phyloP scores from a whole-genome alignment of 768 basidiomycete species.

The Plicaturopsis crispa region DNA sequence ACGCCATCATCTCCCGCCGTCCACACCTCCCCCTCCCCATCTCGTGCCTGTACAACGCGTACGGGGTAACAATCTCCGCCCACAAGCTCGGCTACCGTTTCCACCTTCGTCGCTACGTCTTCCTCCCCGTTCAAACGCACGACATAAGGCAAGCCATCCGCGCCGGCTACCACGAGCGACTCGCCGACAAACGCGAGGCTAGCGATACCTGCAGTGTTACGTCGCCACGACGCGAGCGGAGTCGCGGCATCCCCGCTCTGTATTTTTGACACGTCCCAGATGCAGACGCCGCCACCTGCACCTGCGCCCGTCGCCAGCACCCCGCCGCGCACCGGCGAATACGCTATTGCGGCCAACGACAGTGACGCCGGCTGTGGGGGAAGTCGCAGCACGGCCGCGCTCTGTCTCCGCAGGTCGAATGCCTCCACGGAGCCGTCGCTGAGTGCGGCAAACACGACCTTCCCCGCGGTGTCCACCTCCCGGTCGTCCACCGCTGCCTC shows the following conservation, averaged over 20 bases:
- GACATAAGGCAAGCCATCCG: conserved; percentile 56
- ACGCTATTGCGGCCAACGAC: conserved; percentile 36
- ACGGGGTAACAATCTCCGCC: conserved; percentile 59
- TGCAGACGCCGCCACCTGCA: conserved; percentile 43
- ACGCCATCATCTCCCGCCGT: conserved; percentile 58
- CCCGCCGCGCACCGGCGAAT: conserved; percentile 27
- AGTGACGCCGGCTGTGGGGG: conserved; percentile 18
- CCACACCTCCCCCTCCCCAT: conserved; percentile 35
- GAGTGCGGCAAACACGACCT: conserved; percentile 47
- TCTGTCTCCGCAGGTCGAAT: conserved; percentile 42
- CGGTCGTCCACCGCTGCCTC: conserved; percentile 13
- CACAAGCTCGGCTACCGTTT: conserved; percentile 40
- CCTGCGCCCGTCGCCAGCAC: conserved; percentile 55
- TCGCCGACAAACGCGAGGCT: conserved; percentile 34
- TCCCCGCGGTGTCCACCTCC: conserved; percentile 41
- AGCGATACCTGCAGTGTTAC: conserved; percentile 43
- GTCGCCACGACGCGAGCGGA: conserved; percentile 33
- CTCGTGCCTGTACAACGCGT: conserved; percentile 20
- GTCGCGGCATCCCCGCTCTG: conserved; percentile 38
- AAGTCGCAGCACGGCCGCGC: conserved; percentile 18
- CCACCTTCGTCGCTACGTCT: conserved; percentile 22
- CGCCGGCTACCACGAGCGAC: conserved; percentile 40
- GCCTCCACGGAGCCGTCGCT: conserved; percentile 46
- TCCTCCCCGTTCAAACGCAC: conserved; percentile 35
- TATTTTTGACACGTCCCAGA: conserved; percentile 48